Percentiles rank a stretch among this genome's conserved stretches.
These are phyloP conservation scores for Eurotiales sp. DNA, from an alignment of 2,329 filamentous ascomycete genomes.

Conservation along the genomic window DNA sequence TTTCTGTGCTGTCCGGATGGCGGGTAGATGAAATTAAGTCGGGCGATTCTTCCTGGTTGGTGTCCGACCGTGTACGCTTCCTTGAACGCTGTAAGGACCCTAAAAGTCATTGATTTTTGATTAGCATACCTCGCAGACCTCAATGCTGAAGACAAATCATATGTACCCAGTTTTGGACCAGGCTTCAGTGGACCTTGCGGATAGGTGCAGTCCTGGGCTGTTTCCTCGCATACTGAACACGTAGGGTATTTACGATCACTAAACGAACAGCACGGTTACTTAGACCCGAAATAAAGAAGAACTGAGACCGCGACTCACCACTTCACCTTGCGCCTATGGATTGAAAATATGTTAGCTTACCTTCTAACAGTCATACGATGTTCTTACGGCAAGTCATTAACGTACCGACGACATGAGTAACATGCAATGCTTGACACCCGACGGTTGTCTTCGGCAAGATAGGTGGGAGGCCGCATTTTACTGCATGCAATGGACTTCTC, in stretches of 20 bases:
- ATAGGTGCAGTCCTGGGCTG: constrained; percentile 22
- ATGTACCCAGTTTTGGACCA: constrained; percentile 27
- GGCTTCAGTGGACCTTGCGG: constrained; percentile 24
- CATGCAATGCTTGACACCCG: not conserved
- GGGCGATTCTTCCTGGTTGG: not conserved
- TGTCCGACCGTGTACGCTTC: not conserved
- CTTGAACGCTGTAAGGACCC: not conserved
- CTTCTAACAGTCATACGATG: not conserved
- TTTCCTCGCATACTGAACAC: constrained; percentile 23
- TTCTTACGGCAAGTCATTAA: not conserved
- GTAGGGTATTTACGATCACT: not conserved
- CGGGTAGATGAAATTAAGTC: not conserved
- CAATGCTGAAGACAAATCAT: not conserved
- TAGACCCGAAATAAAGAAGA: not conserved
- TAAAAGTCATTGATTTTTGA: not conserved
- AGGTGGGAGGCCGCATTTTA: not conserved
- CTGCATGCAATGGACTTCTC: not conserved
- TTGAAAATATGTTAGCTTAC: not conserved
- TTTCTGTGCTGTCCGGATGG: not conserved
- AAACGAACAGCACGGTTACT: not conserved
- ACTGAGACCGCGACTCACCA: not conserved
- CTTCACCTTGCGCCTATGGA: not conserved
- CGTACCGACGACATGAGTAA: not conserved
- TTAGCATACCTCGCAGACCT: too few relatives aligned
- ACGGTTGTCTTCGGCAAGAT: not conserved